A percentile compares a stretch with the other conserved stretches of the same genome.
Evolutionary conservation across 768 basidiomycete species (phyloP).

Genomic region (Collybia sordida): DNA sequence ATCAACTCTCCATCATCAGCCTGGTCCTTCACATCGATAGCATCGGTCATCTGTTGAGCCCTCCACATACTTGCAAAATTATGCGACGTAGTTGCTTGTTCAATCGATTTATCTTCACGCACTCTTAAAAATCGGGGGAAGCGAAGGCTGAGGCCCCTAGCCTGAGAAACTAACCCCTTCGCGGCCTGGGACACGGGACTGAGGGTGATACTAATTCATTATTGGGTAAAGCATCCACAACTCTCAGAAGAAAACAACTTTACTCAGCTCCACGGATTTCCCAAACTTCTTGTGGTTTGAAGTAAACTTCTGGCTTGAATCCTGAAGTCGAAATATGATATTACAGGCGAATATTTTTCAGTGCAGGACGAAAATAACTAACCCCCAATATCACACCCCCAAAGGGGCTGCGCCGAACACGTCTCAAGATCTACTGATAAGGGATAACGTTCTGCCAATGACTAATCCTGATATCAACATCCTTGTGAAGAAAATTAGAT

Average conservation of each 20-base stretch:
- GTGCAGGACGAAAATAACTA: conserved; percentile 14
- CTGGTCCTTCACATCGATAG: conserved; percentile 26
- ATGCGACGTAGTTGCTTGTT: conserved; percentile 69
- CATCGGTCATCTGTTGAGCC: conserved; percentile 51
- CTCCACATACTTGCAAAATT: conserved; percentile 72
- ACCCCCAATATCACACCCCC: conserved; percentile 71
- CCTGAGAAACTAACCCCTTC: conserved; percentile 47
- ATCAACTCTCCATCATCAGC: conserved; percentile 59
- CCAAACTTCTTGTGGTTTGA: conserved; percentile 80
- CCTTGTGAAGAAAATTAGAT: conserved; percentile 9
- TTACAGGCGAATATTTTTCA: conserved; percentile 2
- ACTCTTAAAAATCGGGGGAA: conserved; percentile 84
- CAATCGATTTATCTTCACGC: conserved; percentile 71
- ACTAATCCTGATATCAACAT: conserved; percentile 36
- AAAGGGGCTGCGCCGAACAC: conserved; percentile 51
- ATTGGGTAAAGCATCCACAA: conserved; percentile 7
- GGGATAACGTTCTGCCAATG: conserved; percentile 63
- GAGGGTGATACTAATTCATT: conserved; percentile 61
- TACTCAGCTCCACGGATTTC: conserved; percentile 82
- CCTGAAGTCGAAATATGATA: conserved; percentile 31
- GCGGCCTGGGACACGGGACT: conserved; percentile 87
- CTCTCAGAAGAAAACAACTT: conserved; percentile 14
- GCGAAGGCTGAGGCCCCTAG: conserved; percentile 75
- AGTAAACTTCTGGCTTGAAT: conserved; percentile 65
- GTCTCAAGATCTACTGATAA: conserved; percentile 44